Conservation (phyloP, 768 basidiomycete genomes). For the Chiua virens region DNA sequence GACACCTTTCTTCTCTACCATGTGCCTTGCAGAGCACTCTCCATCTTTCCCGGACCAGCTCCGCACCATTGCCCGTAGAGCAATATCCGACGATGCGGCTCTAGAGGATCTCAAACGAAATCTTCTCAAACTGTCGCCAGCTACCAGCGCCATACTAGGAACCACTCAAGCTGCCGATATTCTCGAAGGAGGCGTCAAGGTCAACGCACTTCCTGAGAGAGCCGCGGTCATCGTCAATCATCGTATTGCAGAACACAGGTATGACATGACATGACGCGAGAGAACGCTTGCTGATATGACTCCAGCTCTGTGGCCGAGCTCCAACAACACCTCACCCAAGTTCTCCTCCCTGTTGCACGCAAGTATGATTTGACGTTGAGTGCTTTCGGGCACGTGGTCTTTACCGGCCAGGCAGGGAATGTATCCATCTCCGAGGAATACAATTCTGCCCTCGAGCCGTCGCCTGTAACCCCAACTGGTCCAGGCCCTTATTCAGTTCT, state of each 20-base stretch:
- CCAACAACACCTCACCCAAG: constrained; percentile 16
- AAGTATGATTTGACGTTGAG: constrained; percentile 56
- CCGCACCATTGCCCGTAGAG: no score
- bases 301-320: constrained; percentile 18
- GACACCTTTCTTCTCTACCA: no score
- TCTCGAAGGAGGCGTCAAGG: no score
- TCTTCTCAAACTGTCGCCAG: no score
- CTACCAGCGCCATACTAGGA: no score
- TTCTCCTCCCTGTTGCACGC: constrained; percentile 43
- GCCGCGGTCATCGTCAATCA: constrained; percentile 54
- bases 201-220: no score
- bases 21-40: no score
- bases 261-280: constrained; percentile 2
- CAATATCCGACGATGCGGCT: no score
- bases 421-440: constrained; percentile 52
- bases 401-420: constrained; percentile 40
- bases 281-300: background rate
- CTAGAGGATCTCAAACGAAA: no score
- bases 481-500: constrained; percentile 21
- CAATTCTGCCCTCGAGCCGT: constrained; percentile 56
- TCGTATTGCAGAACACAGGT: constrained; percentile 64
- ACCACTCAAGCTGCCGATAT: no score
- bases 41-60: no score
- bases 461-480: constrained; percentile 50
- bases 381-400: constrained; percentile 51